A percentile compares a stretch with the other conserved stretches of the same genome.
phyloP scores from a whole-genome alignment of 768 basidiomycete species.

The Mycena galericulata region DNA sequence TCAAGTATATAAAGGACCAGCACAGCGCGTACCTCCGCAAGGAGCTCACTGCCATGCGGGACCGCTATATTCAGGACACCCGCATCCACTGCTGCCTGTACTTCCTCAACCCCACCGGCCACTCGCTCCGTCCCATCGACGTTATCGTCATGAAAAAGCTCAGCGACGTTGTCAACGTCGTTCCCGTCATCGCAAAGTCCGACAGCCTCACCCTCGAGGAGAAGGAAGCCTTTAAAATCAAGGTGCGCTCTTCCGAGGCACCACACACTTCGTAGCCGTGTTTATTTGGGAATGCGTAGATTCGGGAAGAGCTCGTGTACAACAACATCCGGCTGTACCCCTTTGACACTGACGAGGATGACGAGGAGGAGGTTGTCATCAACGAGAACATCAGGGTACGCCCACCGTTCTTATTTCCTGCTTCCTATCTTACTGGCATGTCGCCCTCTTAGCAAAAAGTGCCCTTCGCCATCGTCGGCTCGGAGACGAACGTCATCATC shows the following conservation, averaged over 20 bases:
- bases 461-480: constrained; percentile 98
- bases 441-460: constrained; percentile 82
- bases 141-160: constrained; percentile 99
- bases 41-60: constrained; percentile 98
- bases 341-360: constrained; percentile 96
- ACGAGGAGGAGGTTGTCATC: constrained; percentile 90
- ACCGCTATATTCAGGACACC: constrained; percentile 98
- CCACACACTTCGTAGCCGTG: too few species aligned
- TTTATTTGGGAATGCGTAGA: constrained; percentile 59
- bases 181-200: constrained; percentile 98
- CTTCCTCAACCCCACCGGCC: constrained; percentile 99
- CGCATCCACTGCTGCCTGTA: constrained; percentile 98
- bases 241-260: too few species aligned
- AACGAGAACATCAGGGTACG: constrained; percentile 92
- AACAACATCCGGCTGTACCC: constrained; percentile 96
- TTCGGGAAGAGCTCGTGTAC: constrained; percentile 91
- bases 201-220: constrained; percentile 96
- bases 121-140: constrained; percentile 95
- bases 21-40: constrained; percentile 99
- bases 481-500: constrained; percentile 94
- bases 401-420: not conserved
- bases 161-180: constrained; percentile 98
- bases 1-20: constrained; percentile 99
- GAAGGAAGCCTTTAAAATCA: constrained; percentile 91
- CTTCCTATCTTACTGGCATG: constrained; percentile 15